Evolutionary conservation across 768 basidiomycete genomes (phyloP), one percentile per base, ranked within the genome.

Genomic region (Termitomyces sp.): DNA sequence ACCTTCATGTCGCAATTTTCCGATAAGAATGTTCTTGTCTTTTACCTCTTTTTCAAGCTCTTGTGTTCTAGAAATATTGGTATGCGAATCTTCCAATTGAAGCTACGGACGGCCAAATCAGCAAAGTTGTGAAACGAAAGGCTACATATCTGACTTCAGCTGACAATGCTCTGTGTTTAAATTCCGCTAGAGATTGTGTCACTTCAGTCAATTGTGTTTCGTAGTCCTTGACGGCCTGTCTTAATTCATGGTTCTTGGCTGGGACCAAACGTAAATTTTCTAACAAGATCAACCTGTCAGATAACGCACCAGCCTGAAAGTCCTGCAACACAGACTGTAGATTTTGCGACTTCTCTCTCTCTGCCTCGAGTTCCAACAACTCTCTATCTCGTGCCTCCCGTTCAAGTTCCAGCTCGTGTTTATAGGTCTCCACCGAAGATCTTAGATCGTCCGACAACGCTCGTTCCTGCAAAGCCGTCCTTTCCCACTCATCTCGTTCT

Each of bases 1-100:
- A 94, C 95, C 84, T 80, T 99, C 96, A 63, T 98, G 96, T 45
- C 95, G 82, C 55, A 98, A 77, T 69, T 98, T 98, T 45, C 88
- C 90, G n/a, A 97, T 90, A 12, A 97, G 77, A n/a, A 91, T 72
- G 54, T 85, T 88, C 80, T 99, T 98, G 70, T 98, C 96, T 70
- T 93, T 97, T 46, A 97, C 77, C 63, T 98, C 93, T 66, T 88
- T 88, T 68, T 95, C 89, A 2, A 98, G 73, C 44, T 85, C 82
- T 42, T 82, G 79, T 5, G 88, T 85, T 41, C 82, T 79, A 2
- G 82, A 77, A 1, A 82, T 80, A 65, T 84, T 86, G 5, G 80
- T 78, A 35, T 83, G 77, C 5, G 84, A 78, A 58, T 93, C 90
- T 57, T 91, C 84, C 24, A 98, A 70, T 67, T 84, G 78, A 15